phyloP scores from a whole-genome alignment of 1,284 basidiomycete species.

The Macrocybe sp. region DNA sequence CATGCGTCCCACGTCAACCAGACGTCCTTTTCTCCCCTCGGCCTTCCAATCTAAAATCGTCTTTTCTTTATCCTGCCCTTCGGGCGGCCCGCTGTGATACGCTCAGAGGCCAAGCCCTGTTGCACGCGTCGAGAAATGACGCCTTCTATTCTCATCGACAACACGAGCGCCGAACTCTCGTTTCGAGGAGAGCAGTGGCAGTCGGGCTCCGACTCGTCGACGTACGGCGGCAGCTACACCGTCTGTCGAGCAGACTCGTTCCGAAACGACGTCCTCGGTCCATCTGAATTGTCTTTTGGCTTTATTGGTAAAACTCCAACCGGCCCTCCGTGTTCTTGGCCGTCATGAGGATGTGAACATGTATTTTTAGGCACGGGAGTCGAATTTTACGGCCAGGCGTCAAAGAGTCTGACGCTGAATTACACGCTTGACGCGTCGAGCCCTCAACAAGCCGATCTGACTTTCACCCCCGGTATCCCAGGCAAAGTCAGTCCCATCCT shows the following conservation, averaged over 20 bases:
- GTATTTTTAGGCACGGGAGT: slow-evolving; percentile 12
- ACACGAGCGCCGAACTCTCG: slow-evolving; percentile 1
- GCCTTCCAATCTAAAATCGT: too few relatives aligned
- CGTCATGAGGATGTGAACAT: neutral
- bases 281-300: neutral
- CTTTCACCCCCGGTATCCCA: slow-evolving; percentile 1
- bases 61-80: too few relatives aligned
- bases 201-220: neutral
- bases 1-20: too few relatives aligned
- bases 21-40: too few relatives aligned
- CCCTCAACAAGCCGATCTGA: slow-evolving; percentile 8
- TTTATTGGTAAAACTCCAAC: neutral
- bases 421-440: slow-evolving; percentile 17
- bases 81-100: too few relatives aligned
- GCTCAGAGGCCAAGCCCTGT: too few relatives aligned
- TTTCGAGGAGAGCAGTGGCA: too few relatives aligned
- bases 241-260: neutral
- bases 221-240: slow-evolving; percentile 4
- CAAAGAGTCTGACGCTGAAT: slow-evolving; percentile 9
- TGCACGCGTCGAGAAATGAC: neutral
- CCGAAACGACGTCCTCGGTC: neutral
- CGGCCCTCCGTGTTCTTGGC: neutral
- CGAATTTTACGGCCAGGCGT: slow-evolving; percentile 13
- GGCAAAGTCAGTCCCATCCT: slow-evolving; percentile 10
- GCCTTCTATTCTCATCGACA: slow-evolving; percentile 6